Evolutionary conservation across 73 alveolate species (phyloP).

Genomic region (Paramecium tetraurelia): DNA sequence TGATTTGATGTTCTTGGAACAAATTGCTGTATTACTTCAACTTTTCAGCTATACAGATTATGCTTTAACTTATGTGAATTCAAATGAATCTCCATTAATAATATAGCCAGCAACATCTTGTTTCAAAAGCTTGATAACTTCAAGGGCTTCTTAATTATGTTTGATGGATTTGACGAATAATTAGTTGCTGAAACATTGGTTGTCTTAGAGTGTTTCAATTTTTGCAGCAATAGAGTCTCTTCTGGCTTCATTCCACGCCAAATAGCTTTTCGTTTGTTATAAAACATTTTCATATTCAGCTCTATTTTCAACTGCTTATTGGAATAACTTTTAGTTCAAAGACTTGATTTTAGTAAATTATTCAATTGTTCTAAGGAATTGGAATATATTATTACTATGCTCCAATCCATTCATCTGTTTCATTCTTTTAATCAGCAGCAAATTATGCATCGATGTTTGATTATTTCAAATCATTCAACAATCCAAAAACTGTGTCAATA

Average conservation of each 20-base stretch:
- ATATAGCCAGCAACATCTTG: conserved; percentile 32
- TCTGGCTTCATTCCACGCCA: conserved; percentile 46
- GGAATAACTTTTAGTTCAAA: background rate
- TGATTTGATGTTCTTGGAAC: conserved; percentile 36
- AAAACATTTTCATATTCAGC: background rate
- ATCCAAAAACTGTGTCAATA: conserved; percentile 25
- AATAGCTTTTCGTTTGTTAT: background rate
- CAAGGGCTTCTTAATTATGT: conserved; percentile 17
- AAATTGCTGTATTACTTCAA: background rate
- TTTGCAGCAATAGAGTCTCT: background rate
- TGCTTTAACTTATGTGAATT: background rate
- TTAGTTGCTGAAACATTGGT: conserved; percentile 14
- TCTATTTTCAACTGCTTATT: background rate
- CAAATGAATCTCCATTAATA: conserved; percentile 18
- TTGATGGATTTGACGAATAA: conserved; percentile 29
- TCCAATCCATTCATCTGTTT: conserved; percentile 24
- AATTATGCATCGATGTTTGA: conserved; percentile 27
- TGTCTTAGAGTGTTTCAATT: conserved; percentile 23
- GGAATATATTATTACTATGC: background rate
- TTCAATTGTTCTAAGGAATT: background rate
- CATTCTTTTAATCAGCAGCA: conserved; percentile 29
- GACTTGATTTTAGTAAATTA: background rate
- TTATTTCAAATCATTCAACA: conserved; percentile 32
- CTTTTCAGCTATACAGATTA: conserved; percentile 19
- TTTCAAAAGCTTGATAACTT: conserved; percentile 34